Percentiles rank a stretch among this genome's conserved stretches.
phyloP scores from a whole-genome alignment of 768 basidiomycete species.

The Russula earlei region DNA sequence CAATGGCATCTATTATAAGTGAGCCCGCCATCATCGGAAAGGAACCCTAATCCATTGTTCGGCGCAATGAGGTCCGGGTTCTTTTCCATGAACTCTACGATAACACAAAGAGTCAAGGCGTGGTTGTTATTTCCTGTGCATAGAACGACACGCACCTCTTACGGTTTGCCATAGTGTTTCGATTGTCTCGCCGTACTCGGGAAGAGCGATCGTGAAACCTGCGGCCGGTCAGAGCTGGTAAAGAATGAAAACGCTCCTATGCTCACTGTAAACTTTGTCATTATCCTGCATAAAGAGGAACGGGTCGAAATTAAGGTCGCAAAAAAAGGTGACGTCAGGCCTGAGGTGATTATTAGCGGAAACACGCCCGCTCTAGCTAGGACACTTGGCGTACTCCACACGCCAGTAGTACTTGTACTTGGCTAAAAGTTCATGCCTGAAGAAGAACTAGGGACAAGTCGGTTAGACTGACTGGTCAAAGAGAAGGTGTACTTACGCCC shows the following conservation, averaged over 20 bases:
- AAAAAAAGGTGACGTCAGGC: constrained; percentile 50
- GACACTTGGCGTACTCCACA: constrained; percentile 34
- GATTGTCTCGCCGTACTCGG: constrained; percentile 68
- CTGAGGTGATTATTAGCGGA: constrained; percentile 21
- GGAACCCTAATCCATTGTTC: constrained; percentile 47
- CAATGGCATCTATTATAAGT: constrained; percentile 53
- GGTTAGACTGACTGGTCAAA: neutral
- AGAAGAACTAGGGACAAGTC: constrained; percentile 38
- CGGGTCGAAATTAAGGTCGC: constrained; percentile 47
- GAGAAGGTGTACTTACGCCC: constrained; percentile 44
- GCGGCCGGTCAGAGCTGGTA: constrained; percentile 17
- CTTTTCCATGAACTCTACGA: constrained; percentile 39
- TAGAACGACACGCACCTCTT: constrained; percentile 36
- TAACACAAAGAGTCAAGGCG: neutral
- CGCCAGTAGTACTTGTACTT: constrained; percentile 41
- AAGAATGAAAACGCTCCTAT: neutral
- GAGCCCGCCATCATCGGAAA: constrained; percentile 46
- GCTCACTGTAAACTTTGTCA: constrained; percentile 43
- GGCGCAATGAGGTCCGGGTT: constrained; percentile 40
- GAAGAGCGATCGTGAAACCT: constrained; percentile 65
- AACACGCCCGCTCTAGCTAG: neutral
- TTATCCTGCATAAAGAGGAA: constrained; percentile 51
- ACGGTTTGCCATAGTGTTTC: constrained; percentile 64
- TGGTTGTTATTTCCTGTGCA: neutral
- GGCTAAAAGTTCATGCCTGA: constrained; percentile 35